A percentile compares a stretch with the other conserved stretches of the same genome.
phyloP scores from a whole-genome alignment of 768 basidiomycete species.

The Leccinum longicurvipes region DNA sequence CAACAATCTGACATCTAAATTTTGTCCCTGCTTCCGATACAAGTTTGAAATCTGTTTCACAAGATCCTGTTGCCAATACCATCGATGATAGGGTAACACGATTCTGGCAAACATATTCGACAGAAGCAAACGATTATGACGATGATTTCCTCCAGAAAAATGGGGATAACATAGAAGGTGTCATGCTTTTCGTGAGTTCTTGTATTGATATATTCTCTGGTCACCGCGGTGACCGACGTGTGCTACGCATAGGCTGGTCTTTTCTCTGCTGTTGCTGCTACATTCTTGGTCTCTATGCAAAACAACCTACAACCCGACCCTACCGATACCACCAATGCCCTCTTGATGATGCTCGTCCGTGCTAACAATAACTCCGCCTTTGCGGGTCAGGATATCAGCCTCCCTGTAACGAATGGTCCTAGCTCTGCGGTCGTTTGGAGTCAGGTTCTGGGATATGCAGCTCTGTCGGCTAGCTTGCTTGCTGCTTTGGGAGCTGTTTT shows the following conservation, averaged over 20 bases:
- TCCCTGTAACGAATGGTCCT: conserved; percentile 19
- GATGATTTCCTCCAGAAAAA: background rate
- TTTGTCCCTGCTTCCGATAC: background rate
- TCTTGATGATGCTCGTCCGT: conserved; percentile 23
- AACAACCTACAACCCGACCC: conserved; percentile 32
- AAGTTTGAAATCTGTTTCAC: background rate
- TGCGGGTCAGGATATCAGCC: background rate
- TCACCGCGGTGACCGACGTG: background rate
- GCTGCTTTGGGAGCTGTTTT: conserved; percentile 22
- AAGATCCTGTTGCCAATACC: background rate
- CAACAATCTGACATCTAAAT: background rate
- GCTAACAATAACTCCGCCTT: conserved; percentile 13
- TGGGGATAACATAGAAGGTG: background rate
- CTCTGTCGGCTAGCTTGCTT: conserved; percentile 19
- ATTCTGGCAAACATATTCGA: conserved; percentile 2
- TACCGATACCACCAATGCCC: conserved; percentile 20
- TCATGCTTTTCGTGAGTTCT: conserved; percentile 1
- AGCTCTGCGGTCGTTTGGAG: conserved; percentile 9
- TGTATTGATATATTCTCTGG: background rate
- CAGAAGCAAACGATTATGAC: background rate
- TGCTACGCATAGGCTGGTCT: conserved; percentile 34
- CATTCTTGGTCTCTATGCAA: conserved; percentile 39
- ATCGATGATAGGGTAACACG: background rate
- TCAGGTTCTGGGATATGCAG: conserved; percentile 20
- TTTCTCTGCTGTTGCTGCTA: conserved; percentile 38